Evolutionary conservation across 129 eudicot species (phyloP), one percentile per base, ranked within the genome.

Genomic region (Flaveria robusta): DNA sequence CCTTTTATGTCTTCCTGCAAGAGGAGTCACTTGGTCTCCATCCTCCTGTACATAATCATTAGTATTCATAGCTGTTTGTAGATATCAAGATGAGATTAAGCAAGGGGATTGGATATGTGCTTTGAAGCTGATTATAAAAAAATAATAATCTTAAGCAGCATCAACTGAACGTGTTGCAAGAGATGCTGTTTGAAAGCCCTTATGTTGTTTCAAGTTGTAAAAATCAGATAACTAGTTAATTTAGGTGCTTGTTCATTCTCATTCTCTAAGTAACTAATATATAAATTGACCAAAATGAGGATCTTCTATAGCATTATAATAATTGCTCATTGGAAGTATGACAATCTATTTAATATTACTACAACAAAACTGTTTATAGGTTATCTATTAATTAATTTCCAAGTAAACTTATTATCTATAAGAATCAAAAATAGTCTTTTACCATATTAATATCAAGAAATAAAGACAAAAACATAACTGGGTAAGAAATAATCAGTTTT

Each of bases 1-100:
- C 72, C 88, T 82, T 82, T 90, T 93, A 68, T 93, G 97, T 85
- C 88, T 88, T 74, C 74, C 87, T 12, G 97, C 86, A 77, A 86
- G 75, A 43, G 89, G 86, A 18, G 92, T 81, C 27, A 70, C 66
- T 29, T 64, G 81, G 66, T 74, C 72, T 66, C 37, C 82, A 62
- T 81, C 82, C 39, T 82, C 89, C 98, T 93, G 86, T 64, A 42
- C 54, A 79, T 49, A 64, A 60, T 58, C 26, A 55, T 23, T 22
- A 52, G 20, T 54, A 15, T 70, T 58, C 12, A 59, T 76, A 71
- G 22, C 45, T 27, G 24, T 39, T n/a, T 12, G 24, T 65, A 16
- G 5, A 50, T 18, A 71, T 71, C 45, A 72, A 52, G 46, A 27
- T 19, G 51, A 71, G 64, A 52, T 72, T 54, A 66, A 52, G 70